Evolutionary conservation across 2,329 filamentous ascomycete species (phyloP), one percentile per base, ranked within the genome.

Genomic region (Cryphonectria japonica): DNA sequence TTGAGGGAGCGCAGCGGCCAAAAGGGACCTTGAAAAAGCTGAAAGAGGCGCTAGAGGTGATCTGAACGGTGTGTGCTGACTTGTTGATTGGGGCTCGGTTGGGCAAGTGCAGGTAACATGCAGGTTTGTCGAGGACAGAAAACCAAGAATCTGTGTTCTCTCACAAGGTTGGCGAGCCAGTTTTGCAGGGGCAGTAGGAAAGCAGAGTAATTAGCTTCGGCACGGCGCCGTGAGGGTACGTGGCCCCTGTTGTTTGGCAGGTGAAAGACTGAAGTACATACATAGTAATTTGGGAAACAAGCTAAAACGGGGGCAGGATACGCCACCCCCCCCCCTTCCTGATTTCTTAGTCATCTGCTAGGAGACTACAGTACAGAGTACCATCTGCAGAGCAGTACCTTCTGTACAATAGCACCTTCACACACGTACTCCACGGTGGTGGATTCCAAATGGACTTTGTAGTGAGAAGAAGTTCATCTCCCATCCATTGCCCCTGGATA

Each of bases 201-300:
- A 7, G 43, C 54, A 43, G 14, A 60, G n/a, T 57, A 37, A 39
- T 43, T 34, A n/a, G 29, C 22, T 37, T 22, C 32, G 19, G 61
- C 65, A 59, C 34, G 11, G 57, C 13, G 41, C 37, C 61, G 37
- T 46, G 37, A 29, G 61, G 26, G 37, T 64, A 66, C 64, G 64
- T 66, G 64, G 64, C 64, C 64, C 64, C 64, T 66, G 64, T 66
- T 66, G 64, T 66, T 66, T 66, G 64, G 64, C 63, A 65, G 63
- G 63, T 65, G 41, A 39, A 50, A n/a, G 41, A 26, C 43, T 32
- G 63, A 22, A 65, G 64, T 66, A 66, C 29, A 66, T 39, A 26
- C 26, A 26, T 26, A 26, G 26, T 26, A 26, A 26, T 26, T 26
- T 54, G 39, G 64, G 64, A 66, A 66, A 57, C 64, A 41, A 50